phyloP scores from a whole-genome alignment of 805 yeast genomes.

The Yarrowia sp. region DNA sequence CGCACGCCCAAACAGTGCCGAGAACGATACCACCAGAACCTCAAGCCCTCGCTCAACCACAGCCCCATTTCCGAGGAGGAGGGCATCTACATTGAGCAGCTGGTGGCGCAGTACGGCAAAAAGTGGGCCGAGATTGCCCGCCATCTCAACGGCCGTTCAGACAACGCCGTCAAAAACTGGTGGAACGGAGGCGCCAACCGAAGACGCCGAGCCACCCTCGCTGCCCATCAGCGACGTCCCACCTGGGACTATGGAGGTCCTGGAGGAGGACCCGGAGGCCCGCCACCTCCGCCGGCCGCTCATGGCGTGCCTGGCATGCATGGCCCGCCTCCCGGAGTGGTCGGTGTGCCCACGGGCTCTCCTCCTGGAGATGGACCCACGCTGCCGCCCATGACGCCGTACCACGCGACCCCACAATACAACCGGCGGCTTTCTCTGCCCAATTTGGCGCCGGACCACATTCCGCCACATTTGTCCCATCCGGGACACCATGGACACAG shows the following conservation, averaged over 20 bases:
- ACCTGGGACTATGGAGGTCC: not conserved
- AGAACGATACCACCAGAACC: slow-evolving; percentile 86
- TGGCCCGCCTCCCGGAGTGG: not conserved
- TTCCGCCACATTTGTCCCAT: not conserved
- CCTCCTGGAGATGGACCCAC: not conserved
- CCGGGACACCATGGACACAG: not conserved
- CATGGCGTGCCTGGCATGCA: slow-evolving; percentile 2
- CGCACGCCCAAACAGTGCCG: slow-evolving; percentile 90
- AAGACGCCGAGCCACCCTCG: slow-evolving; percentile 47
- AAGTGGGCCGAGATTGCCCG: slow-evolving; percentile 93
- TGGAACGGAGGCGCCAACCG: slow-evolving; percentile 94
- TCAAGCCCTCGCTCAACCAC: slow-evolving; percentile 79
- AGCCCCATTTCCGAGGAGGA: slow-evolving; percentile 82
- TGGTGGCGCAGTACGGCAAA: slow-evolving; percentile 78
- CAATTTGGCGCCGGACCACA: slow-evolving; percentile 5
- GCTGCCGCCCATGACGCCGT: not conserved
- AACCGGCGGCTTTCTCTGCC: slow-evolving; percentile 10
- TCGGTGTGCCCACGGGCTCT: not conserved
- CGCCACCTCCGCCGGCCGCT: slow-evolving; percentile 23
- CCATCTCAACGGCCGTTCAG: slow-evolving; percentile 82
- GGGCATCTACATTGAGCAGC: slow-evolving; percentile 73
- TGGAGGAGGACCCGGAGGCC: slow-evolving; percentile 16
- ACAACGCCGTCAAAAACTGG: slow-evolving; percentile 91
- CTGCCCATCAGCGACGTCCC: slow-evolving; percentile 28
- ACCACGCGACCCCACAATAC: not conserved